Percentiles rank a stretch among this genome's conserved stretches.
phyloP scores from a whole-genome alignment of 2,329 filamentous ascomycete species.

The Xylaria sp. region DNA sequence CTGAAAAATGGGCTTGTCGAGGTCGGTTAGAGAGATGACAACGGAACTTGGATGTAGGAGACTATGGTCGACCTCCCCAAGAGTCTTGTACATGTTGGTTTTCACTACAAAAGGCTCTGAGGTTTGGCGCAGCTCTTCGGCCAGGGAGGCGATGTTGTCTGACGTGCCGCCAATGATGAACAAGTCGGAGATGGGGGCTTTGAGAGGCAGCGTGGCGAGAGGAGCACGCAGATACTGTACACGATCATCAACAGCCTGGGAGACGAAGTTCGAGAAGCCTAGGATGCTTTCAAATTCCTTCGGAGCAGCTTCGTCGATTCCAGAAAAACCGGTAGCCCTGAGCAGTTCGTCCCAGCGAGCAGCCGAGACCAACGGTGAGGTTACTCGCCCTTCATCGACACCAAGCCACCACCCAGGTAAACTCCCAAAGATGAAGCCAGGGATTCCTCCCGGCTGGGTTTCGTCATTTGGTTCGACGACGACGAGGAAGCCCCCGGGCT shows the following conservation, averaged over 20 bases:
- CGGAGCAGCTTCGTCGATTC: slow-evolving; percentile 19
- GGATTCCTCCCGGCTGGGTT: neutral
- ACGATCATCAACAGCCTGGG: slow-evolving; percentile 25
- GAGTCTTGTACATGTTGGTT: slow-evolving; percentile 1
- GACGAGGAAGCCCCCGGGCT: slow-evolving; percentile 52
- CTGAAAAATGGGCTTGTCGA: slow-evolving; percentile 23
- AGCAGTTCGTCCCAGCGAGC: slow-evolving; percentile 31
- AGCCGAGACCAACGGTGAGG: slow-evolving; percentile 36
- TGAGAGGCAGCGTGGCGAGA: neutral
- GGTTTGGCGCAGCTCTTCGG: neutral
- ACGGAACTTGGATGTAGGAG: neutral
- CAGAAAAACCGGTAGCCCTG: slow-evolving; percentile 31
- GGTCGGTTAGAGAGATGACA: slow-evolving; percentile 16
- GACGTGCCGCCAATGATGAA: slow-evolving; percentile 18
- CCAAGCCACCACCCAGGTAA: slow-evolving; percentile 51
- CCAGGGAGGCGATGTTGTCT: neutral
- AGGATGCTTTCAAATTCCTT: slow-evolving; percentile 6
- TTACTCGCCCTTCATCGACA: slow-evolving; percentile 41
- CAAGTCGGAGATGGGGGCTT: slow-evolving; percentile 4
- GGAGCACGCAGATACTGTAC: slow-evolving; percentile 13
- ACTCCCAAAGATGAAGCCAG: slow-evolving; percentile 47
- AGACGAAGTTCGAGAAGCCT: slow-evolving; percentile 13
- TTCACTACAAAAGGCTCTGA: neutral
- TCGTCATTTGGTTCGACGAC: slow-evolving; percentile 27
- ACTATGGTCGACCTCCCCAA: slow-evolving; percentile 16